phyloP scores from a whole-genome alignment of 2,329 filamentous ascomycete species.

The Corynespora cassiicola region DNA sequence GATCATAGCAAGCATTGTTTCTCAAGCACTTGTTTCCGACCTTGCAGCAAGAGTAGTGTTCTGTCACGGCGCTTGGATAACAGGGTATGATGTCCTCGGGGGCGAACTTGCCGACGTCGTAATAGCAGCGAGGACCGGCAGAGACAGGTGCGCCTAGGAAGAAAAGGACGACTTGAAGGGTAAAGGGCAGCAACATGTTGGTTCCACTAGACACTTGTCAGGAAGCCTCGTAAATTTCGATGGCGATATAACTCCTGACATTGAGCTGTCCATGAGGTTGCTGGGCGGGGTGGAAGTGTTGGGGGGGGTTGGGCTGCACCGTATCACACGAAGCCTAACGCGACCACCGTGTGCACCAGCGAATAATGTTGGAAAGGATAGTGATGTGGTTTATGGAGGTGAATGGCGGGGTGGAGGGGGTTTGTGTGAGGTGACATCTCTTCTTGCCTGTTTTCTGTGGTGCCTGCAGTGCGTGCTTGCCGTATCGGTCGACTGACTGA shows the following conservation, averaged over 20 bases:
- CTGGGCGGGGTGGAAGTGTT: too few species aligned
- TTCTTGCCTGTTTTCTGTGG: neutral
- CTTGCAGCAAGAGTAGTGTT: constrained; percentile 22
- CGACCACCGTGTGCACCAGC: too few species aligned
- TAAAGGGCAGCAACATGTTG: neutral
- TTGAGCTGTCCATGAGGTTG: too few species aligned
- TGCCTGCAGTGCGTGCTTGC: constrained; percentile 1
- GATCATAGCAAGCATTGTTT: constrained; percentile 22
- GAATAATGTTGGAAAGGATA: too few species aligned
- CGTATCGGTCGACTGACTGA: constrained; percentile 1
- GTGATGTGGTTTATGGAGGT: too few species aligned
- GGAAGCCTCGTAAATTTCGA: too few species aligned
- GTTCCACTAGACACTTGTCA: too few species aligned
- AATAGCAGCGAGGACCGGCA: constrained; percentile 20
- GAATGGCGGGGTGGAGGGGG: neutral
- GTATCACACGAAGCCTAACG: too few species aligned
- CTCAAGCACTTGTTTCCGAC: constrained; percentile 21
- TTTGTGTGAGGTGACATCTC: constrained; percentile 2
- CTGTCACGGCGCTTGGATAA: constrained; percentile 7
- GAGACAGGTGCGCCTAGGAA: neutral
- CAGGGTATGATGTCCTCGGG: constrained; percentile 23
- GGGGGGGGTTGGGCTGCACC: too few species aligned
- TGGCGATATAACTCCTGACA: too few species aligned
- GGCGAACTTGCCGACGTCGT: constrained; percentile 15
- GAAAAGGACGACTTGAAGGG: neutral